Evolutionary conservation across 805 yeast species (phyloP), one percentile per base, ranked within the genome.

Genomic region (Yarrowia alimentaria): DNA sequence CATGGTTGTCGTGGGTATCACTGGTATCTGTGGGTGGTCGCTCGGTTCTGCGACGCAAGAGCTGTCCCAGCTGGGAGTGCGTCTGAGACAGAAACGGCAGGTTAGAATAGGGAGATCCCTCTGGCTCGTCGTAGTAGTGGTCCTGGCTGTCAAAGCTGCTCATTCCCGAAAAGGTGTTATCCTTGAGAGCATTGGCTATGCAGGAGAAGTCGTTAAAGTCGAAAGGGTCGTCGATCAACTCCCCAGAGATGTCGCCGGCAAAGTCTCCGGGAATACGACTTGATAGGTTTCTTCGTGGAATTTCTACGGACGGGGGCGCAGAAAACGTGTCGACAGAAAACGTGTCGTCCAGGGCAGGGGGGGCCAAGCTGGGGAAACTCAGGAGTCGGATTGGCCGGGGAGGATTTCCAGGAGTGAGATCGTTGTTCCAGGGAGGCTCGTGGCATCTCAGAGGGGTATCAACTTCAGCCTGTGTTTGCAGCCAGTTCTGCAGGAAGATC

Each of bases 371-470:
- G 6, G 47, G 47, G 6, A 26, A 40, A 16, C 47, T 40, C 19
- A 40, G 25, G 3, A 32, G 47, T 6, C 47, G 32, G 7, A 40
- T 40, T 5, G 47, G 47, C 18, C 24, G 10, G 3, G 47, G 47
- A 13, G 47, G 47, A 14, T 40, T 28, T 3, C 47, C 47, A 0
- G 47, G 47, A 4, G 33, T 28, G 10, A 40, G 33, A 18, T 40
- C 33, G 18, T 40, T 40, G 25, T 40, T 40, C 47, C 47, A 40
- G 14, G 47, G 47, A 7, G 17, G 47, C 2, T 40, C 47, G 47
- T 40, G 26, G 26, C 47, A 26, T 10, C 47, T 19, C 11, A 22
- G 24, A 4, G 47, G 47, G 33, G 47, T 40, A 40, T 40, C 47
- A 4, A 40, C 47, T 13, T 40, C 47, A 1, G 47, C 47, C 11